Base-by-base conservation (phyloP, 2,329 filamentous ascomycete genomes). In the Chalaropsis ovoidea region DNA sequence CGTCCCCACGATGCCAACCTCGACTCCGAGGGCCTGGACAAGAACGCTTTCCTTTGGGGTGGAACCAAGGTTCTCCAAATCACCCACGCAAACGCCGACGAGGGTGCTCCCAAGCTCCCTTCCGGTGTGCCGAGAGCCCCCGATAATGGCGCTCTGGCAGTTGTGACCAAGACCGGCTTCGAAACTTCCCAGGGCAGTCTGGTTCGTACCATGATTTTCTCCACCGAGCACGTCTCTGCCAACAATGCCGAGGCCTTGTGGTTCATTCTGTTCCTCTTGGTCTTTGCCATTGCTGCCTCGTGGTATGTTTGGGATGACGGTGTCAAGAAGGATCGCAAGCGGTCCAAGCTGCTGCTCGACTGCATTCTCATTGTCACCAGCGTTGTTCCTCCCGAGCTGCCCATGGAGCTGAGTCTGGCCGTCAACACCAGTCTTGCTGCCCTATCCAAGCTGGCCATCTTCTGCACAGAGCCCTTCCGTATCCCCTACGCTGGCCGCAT, bases 261-360 rank as follows among this genome's bases (percentile, higher is more conserved):
- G 68, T 99, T 99, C 79, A 99, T 99, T 70, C 82, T 99, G 67
- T 99, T 99, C 81, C 82, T 99, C 35, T 83, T 96, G 65, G 84
- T 97, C 71, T 99, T 99, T 77, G 95, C 95, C 71, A 84, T 99
- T 74, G 95, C 94, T 65, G 94, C 94, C 63, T 96, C 94, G 13
- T 96, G 94, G 92, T 99, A 99, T 75, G 94, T 99, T 67, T 99
- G 94, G 94, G 85, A 92, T 68, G 93, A 99, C 76, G 95, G 94
- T 78, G 93, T 99, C 65, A 83, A 84, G 74, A 91, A 89, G 78
- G 93, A 97, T 73, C 88, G 94, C 74, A 97, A 99, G 80, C 87
- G 94, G 69, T 97, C 93, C 60, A 99, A 99, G 83, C 84, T 99
- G 47, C 83, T 99, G 67, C 84, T 99, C 64, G 95, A 99, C 78